Evolutionary conservation across 345 rosid species (phyloP), one percentile per base, ranked within the genome.

Genomic region (Rhizophora mangle): DNA sequence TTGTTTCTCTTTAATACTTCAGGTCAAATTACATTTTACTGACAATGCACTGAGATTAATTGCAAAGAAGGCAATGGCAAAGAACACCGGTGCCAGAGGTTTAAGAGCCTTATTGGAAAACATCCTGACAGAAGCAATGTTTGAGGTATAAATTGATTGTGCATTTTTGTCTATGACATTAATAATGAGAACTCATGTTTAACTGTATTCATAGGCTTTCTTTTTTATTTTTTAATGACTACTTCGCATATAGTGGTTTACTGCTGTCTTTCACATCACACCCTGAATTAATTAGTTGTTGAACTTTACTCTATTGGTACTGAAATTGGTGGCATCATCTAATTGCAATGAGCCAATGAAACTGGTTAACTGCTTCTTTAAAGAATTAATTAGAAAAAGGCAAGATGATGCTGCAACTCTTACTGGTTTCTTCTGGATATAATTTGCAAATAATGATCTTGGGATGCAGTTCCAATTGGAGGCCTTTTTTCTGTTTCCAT

Each of bases 51-150:
- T 94, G 34, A 84, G 80, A 84, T 52, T 87, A 52, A 87, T 95
- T 70, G 90, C 96, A 26, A 87, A 79, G 76, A 91, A 81, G 73
- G 96, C 96, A 8, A 86, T 86, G 89, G 89, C 83, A 46, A 95
- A 91, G 79, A 91, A 91, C 63, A 95, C 96, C 1, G 96, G 96
- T 66, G 97, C 98, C 5, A 89, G 96, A 80, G 96, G 98, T 22
- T 84, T 88, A 66, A 84, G 97, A 82, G 88, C 97, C 81, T 76
- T 94, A 65, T 83, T 94, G 58, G 98, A 94, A 86, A 87, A 80
- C 85, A 89, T 87, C 75, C 88, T 94, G 7, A 91, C 88, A 22
- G 96, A 94, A 84, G 85, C 98, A 62, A 94, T 94, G 97, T 94
- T 83, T 80, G 96, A 94, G 98, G 98, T 89, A 85, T 62, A 19